Percentiles rank a stretch among this genome's conserved stretches.
These are phyloP conservation scores for Leccinum boreale DNA, from an alignment of 768 basidiomycete species.

Conservation along the genomic window DNA sequence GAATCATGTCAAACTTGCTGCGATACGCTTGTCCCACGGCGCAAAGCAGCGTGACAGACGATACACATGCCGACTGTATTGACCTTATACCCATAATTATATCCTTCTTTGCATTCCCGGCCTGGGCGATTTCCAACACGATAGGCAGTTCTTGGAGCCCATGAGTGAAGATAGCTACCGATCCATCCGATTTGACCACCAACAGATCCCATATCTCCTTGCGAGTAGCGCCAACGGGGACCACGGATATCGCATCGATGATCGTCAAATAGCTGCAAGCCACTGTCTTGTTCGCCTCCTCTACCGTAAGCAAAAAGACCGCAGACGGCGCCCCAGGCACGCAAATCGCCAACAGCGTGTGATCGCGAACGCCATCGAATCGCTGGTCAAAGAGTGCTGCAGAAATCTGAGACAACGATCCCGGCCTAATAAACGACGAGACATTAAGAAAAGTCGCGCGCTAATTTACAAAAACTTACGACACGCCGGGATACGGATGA, in stretches of 20 bases:
- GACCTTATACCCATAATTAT: slow-evolving; percentile 36
- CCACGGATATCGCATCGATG: slow-evolving; percentile 48
- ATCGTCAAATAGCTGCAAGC: slow-evolving; percentile 37
- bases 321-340: slow-evolving; percentile 45
- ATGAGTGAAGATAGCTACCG: slow-evolving; percentile 59
- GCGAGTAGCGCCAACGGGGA: slow-evolving; percentile 63
- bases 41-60: slow-evolving; percentile 52
- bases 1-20: slow-evolving; percentile 51
- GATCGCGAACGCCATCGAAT: slow-evolving; percentile 51
- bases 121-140: slow-evolving; percentile 22
- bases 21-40: slow-evolving; percentile 46
- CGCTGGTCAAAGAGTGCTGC: slow-evolving; percentile 64
- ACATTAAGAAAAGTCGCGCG: background rate
- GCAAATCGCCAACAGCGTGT: slow-evolving; percentile 55
- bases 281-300: slow-evolving; percentile 39
- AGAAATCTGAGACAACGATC: slow-evolving; percentile 34
- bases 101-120: background rate
- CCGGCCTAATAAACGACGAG: slow-evolving; percentile 13
- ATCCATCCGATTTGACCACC: slow-evolving; percentile 54
- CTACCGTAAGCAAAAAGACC: slow-evolving; percentile 46
- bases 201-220: slow-evolving; percentile 65
- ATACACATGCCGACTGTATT: slow-evolving; percentile 48
- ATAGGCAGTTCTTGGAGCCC: slow-evolving; percentile 47
- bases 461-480: slow-evolving; percentile 42
- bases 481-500: slow-evolving; percentile 42